Evolutionary conservation across 805 yeast species (phyloP).

Genomic region (Debaryomyces maramus): DNA sequence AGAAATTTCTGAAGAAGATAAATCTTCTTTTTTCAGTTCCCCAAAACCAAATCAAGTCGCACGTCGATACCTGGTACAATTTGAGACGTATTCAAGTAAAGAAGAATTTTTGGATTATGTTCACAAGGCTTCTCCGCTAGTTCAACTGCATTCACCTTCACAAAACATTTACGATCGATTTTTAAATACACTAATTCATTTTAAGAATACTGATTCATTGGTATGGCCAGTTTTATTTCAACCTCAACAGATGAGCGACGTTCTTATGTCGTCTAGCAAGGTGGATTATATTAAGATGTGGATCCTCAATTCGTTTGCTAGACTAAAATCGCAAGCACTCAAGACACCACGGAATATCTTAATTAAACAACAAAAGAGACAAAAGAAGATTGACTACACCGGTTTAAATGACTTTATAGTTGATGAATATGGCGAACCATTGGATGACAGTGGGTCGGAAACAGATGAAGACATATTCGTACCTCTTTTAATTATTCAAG

Average conservation of each 20-base stretch:
- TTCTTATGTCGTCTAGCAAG: constrained; percentile 30
- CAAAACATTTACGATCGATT: constrained; percentile 10
- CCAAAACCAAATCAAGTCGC: background rate
- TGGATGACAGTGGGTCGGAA: constrained; percentile 28
- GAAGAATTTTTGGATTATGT: background rate
- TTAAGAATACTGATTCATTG: background rate
- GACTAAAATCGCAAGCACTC: constrained; percentile 28
- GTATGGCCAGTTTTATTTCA: constrained; percentile 48
- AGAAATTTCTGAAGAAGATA: constrained; percentile 12
- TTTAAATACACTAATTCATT: background rate
- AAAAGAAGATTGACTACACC: background rate
- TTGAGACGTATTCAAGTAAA: background rate
- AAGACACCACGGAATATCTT: constrained; percentile 33
- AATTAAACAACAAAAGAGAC: constrained; percentile 22
- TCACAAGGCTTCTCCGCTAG: background rate
- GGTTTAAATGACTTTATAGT: constrained; percentile 40
- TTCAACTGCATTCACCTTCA: constrained; percentile 8
- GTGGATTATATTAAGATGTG: constrained; percentile 32
- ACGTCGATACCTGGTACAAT: background rate
- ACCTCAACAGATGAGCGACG: constrained; percentile 35
- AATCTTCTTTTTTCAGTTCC: background rate
- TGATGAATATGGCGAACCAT: constrained; percentile 30
- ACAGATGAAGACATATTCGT: constrained; percentile 46
- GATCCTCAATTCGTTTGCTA: constrained; percentile 41
- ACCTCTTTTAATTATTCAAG: constrained; percentile 66